These are phyloP conservation scores for Cryptococcus sp. DNA, from an alignment of 1,284 basidiomycete species.

Conservation along the genomic window DNA sequence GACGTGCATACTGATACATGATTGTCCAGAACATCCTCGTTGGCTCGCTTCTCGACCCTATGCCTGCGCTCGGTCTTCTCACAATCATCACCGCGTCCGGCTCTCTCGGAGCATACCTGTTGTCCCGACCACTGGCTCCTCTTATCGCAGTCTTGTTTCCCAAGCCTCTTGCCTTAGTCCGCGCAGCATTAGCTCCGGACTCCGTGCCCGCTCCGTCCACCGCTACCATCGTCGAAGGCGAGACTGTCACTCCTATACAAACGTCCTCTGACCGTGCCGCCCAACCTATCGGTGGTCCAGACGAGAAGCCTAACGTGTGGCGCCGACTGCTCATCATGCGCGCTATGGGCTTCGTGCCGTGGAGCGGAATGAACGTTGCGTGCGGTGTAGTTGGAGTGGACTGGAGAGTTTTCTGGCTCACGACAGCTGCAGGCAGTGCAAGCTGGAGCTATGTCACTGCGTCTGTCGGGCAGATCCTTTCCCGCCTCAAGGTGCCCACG, in stretches of 20 bases:
- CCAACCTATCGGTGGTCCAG: constrained; percentile 27
- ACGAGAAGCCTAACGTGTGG: constrained; percentile 62
- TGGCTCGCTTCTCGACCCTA: constrained; percentile 77
- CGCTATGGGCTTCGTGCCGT: constrained; percentile 84
- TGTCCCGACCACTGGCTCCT: constrained; percentile 80
- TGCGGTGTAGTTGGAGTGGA: constrained; percentile 85
- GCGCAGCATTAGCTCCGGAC: constrained; percentile 47
- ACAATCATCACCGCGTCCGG: constrained; percentile 80
- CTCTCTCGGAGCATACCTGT: constrained; percentile 73
- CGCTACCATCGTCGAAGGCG: constrained; percentile 10
- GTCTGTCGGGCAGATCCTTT: constrained; percentile 50
- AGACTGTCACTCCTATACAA: constrained; percentile 50
- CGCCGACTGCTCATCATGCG: constrained; percentile 79
- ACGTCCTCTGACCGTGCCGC: constrained; percentile 35
- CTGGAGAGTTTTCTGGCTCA: constrained; percentile 77
- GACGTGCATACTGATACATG: not conserved
- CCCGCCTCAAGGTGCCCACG: constrained; percentile 43
- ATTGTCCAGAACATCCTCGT: constrained; percentile 77
- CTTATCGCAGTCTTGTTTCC: constrained; percentile 77
- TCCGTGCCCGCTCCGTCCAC: constrained; percentile 26
- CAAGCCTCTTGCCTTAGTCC: constrained; percentile 70
- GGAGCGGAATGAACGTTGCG: constrained; percentile 92
- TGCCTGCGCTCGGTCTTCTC: constrained; percentile 73
- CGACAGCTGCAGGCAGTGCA: constrained; percentile 78
- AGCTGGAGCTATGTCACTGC: constrained; percentile 63